A percentile compares a stretch with the other conserved stretches of the same genome.
These are phyloP conservation scores for Chlamydomonas schloesseri DNA, from an alignment of 139 green algal species.

Conservation along the genomic window DNA sequence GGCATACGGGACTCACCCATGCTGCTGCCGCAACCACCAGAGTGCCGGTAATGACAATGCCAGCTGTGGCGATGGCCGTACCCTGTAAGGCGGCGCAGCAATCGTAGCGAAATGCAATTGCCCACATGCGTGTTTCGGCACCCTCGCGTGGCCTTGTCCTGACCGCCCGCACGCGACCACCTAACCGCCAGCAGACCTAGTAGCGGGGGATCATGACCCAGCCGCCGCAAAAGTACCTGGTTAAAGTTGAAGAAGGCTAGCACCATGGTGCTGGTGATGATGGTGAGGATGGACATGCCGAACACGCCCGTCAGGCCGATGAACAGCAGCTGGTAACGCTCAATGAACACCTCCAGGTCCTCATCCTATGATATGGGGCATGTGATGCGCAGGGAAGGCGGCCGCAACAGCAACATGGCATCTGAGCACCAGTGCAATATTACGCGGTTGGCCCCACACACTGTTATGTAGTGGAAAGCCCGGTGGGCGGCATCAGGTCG, in stretches of 20 bases:
- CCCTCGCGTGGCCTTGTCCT: too few species aligned
- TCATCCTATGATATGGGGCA: too few species aligned
- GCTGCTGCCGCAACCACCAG: background rate
- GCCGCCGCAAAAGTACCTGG: too few species aligned
- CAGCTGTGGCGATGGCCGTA: background rate
- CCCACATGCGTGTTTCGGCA: too few species aligned
- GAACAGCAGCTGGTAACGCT: background rate
- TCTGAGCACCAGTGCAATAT: background rate
- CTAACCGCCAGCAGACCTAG: too few species aligned
- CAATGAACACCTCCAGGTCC: background rate
- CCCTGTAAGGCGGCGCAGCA: too few species aligned
- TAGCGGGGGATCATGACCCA: too few species aligned
- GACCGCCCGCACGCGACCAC: too few species aligned
- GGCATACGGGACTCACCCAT: background rate
- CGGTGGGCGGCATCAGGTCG: too few species aligned
- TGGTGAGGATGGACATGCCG: background rate
- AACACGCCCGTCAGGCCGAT: background rate
- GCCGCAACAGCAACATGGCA: background rate
- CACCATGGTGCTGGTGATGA: background rate
- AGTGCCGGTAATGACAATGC: background rate
- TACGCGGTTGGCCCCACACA: too few species aligned
- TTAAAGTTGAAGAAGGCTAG: slow-evolving; percentile 1
- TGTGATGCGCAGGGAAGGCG: background rate
- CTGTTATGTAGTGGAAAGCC: too few species aligned
- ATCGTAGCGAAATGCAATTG: too few species aligned